phyloP scores from a whole-genome alignment of 108 stramenopile genomes.

The Poteriospumella lacustris region DNA sequence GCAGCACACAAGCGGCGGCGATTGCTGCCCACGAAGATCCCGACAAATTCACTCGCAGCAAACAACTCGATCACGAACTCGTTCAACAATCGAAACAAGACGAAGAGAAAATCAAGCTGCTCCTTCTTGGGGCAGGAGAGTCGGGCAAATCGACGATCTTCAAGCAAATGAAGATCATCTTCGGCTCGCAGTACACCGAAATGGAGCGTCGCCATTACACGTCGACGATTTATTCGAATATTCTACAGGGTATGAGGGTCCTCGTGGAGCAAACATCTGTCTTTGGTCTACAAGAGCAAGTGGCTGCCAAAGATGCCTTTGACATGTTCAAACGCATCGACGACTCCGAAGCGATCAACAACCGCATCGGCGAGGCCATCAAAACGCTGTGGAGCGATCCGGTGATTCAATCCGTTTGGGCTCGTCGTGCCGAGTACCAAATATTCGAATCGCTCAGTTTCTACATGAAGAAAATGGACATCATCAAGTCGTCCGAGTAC shows the following conservation, averaged over 20 bases:
- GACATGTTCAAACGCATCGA: not conserved
- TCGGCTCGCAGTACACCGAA: constrained; percentile 39
- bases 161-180: constrained; percentile 51
- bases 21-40: not conserved
- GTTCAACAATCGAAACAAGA: not conserved
- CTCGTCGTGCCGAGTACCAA: constrained; percentile 34
- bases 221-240: constrained; percentile 24
- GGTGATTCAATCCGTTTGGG: constrained; percentile 34
- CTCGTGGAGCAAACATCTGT: not conserved
- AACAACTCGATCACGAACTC: not conserved
- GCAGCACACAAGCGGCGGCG: too few species aligned
- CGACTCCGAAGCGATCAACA: not conserved
- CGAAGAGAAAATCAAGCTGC: constrained; percentile 42
- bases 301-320: not conserved
- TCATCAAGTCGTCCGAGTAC: constrained; percentile 12
- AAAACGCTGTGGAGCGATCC: constrained; percentile 36
- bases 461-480: constrained; percentile 2
- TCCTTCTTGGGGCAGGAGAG: constrained; percentile 47
- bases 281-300: constrained; percentile 1
- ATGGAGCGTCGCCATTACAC: constrained; percentile 23
- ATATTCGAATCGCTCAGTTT: constrained; percentile 30
- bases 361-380: not conserved
- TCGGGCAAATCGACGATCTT: constrained; percentile 52
- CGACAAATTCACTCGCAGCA: too few species aligned
- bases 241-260: constrained; percentile 20